Evolutionary conservation across 2,329 filamentous ascomycete species (phyloP).

Genomic region (Cladobotryum mycophilum): DNA sequence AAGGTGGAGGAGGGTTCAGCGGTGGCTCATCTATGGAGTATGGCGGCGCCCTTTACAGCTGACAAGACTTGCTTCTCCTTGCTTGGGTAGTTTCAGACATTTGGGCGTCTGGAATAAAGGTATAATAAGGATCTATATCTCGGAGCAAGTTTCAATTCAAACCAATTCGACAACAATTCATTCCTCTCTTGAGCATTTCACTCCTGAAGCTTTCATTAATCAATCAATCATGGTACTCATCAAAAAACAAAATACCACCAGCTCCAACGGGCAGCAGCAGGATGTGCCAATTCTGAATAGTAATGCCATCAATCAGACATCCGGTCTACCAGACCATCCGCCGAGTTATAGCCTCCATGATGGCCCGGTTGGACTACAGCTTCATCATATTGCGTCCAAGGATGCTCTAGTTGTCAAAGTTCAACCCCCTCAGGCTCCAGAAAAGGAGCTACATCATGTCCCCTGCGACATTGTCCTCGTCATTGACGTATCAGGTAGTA

Average conservation of each 20-base stretch:
- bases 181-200: neutral
- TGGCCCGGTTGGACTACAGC: constrained; percentile 17
- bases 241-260: neutral
- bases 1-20: too few relatives aligned
- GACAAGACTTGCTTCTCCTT: too few relatives aligned
- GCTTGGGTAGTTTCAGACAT: too few relatives aligned
- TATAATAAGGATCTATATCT: too few relatives aligned
- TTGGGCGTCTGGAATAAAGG: too few relatives aligned
- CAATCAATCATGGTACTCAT: neutral
- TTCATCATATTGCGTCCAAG: constrained; percentile 33
- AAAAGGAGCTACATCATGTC: constrained; percentile 29
- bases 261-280: neutral
- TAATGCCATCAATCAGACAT: neutral
- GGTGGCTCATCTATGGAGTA: too few relatives aligned
- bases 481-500: constrained; percentile 56
- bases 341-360: neutral
- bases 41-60: too few relatives aligned
- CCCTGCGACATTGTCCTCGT: constrained; percentile 56
- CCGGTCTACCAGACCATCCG: neutral
- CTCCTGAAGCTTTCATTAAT: neutral
- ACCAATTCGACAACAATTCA: too few relatives aligned
- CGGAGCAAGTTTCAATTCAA: too few relatives aligned
- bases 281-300: constrained; percentile 1
- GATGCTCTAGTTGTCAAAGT: constrained; percentile 42
- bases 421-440: constrained; percentile 35